Percentiles rank a stretch among this genome's conserved stretches.
Conservation (phyloP, 768 basidiomycete genomes). For the Lentinus tigrinus region DNA sequence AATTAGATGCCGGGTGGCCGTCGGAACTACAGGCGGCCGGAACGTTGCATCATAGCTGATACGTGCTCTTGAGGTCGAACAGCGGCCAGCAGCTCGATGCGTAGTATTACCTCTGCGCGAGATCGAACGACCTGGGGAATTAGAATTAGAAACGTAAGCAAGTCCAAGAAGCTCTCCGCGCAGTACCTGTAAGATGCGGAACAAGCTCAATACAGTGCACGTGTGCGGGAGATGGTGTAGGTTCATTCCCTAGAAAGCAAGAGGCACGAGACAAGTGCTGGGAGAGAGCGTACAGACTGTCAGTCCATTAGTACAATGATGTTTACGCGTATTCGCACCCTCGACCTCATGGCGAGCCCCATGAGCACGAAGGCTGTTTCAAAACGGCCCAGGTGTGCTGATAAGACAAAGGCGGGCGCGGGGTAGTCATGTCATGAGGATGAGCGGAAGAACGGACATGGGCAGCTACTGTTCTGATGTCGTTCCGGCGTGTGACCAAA, state of each 20-base stretch:
- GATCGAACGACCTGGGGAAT: background rate
- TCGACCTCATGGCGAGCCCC: too few species aligned
- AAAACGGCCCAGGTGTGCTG: too few species aligned
- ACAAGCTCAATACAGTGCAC: background rate
- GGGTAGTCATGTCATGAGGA: too few species aligned
- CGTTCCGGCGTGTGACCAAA: too few species aligned
- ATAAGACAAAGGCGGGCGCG: too few species aligned
- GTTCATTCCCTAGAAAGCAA: background rate
- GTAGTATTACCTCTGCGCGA: too few species aligned
- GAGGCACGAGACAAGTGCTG: background rate
- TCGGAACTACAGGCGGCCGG: background rate
- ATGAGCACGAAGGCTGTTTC: too few species aligned
- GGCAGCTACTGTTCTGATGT: too few species aligned
- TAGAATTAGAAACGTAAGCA: background rate
- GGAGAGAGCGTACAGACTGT: background rate
- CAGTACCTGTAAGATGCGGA: background rate
- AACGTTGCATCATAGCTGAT: background rate
- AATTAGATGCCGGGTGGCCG: background rate
- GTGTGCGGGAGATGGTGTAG: background rate
- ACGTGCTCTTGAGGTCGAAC: background rate
- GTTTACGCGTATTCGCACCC: background rate
- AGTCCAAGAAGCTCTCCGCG: background rate
- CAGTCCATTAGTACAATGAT: background rate
- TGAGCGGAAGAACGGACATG: too few species aligned
- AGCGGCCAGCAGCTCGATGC: background rate